Percentiles rank a stretch among this genome's conserved stretches.
These are phyloP conservation scores for Yarrowia sp. DNA, from an alignment of 805 yeast species.

Conservation along the genomic window DNA sequence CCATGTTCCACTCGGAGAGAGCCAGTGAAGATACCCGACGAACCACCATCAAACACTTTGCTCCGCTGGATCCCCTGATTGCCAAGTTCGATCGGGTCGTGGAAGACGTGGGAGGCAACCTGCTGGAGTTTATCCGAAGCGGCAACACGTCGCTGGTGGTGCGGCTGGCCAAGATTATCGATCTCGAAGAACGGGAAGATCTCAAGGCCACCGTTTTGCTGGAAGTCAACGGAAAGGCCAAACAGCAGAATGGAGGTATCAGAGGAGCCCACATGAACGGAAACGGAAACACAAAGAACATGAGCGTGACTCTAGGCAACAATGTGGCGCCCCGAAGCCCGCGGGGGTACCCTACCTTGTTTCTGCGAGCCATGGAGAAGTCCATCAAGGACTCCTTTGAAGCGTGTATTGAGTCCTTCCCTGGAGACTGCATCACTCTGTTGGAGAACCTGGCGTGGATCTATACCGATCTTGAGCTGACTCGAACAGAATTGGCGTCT, in stretches of 20 bases:
- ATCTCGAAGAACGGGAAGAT: conserved; percentile 82
- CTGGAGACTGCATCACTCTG: conserved; percentile 59
- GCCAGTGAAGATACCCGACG: conserved; percentile 70
- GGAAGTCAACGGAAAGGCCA: conserved; percentile 47
- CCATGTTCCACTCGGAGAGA: conserved; percentile 60
- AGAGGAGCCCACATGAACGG: conserved; percentile 1
- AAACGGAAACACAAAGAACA: neutral
- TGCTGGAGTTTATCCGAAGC: conserved; percentile 75
- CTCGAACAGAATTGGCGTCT: conserved; percentile 61
- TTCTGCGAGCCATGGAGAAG: conserved; percentile 63
- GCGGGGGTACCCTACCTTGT: conserved; percentile 68
- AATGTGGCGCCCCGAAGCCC: conserved; percentile 47
- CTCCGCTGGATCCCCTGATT: conserved; percentile 58
- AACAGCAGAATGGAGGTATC: neutral
- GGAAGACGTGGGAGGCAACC: conserved; percentile 66
- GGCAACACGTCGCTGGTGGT: conserved; percentile 72
- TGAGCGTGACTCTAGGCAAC: conserved; percentile 33
- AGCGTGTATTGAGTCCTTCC: conserved; percentile 64
- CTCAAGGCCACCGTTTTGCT: conserved; percentile 54
- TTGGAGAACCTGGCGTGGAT: conserved; percentile 81
- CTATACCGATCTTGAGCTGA: conserved; percentile 76
- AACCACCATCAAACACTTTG: conserved; percentile 64
- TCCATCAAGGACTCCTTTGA: conserved; percentile 72
- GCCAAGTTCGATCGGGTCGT: conserved; percentile 67
- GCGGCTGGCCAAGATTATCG: conserved; percentile 76